These are phyloP conservation scores for Manihot esculenta DNA, from an alignment of 441 rosid genomes.

Conservation along the genomic window DNA sequence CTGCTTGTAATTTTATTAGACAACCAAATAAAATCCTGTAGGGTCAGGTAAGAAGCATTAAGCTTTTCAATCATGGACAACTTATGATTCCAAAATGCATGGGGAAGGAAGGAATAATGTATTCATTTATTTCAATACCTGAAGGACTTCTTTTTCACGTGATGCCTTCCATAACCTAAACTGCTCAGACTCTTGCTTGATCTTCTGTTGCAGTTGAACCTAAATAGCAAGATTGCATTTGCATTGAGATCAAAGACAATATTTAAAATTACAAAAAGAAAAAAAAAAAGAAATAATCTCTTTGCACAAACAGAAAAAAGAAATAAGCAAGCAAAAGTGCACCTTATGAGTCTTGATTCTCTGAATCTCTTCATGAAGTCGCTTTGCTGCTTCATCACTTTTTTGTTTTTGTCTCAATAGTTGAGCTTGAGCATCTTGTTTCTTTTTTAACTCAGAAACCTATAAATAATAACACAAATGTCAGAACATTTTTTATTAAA, in stretches of 20 bases:
- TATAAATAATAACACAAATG: slow-evolving; percentile 25
- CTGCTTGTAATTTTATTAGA: no score
- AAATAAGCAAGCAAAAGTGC: neutral
- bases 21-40: no score
- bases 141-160: slow-evolving; percentile 97
- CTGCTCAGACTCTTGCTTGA: slow-evolving; percentile 97
- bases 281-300: no score
- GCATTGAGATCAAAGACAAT: neutral
- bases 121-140: slow-evolving; percentile 44
- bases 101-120: neutral
- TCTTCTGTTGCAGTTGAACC: slow-evolving; percentile 96
- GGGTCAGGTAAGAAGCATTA: no score
- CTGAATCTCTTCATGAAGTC: slow-evolving; percentile 89
- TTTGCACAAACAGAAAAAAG: neutral
- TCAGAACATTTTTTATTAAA: slow-evolving; percentile 12
- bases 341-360: slow-evolving; percentile 94
- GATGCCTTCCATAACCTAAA: slow-evolving; percentile 89
- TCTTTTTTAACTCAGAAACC: slow-evolving; percentile 90
- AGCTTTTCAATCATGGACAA: no score
- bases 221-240: slow-evolving; percentile 30
- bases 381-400: slow-evolving; percentile 84
- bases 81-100: no score
- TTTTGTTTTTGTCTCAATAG: slow-evolving; percentile 93
- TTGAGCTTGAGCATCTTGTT: slow-evolving; percentile 97
- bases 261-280: slow-evolving; percentile 8